These are phyloP conservation scores for Antitrichia curtipendula DNA, from an alignment of 225 moss, liverwort and hornwort species.

Conservation along the genomic window DNA sequence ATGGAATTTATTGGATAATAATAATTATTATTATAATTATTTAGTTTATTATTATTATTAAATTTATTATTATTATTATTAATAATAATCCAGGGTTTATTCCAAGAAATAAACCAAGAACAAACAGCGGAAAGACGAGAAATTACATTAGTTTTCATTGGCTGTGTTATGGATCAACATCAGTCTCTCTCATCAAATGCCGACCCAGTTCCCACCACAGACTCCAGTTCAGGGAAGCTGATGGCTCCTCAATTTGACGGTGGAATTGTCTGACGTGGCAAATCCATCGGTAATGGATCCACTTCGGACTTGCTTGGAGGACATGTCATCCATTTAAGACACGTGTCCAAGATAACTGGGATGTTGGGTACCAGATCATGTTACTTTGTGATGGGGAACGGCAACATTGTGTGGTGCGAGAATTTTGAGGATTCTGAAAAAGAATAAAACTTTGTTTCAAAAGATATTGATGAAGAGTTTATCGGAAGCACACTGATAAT, in stretches of 20 bases:
- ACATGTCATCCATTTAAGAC: background rate
- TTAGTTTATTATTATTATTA: too few species aligned
- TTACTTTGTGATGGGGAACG: background rate
- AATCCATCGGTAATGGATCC: background rate
- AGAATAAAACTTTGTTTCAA: background rate
- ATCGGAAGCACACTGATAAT: background rate
- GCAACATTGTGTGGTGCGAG: background rate
- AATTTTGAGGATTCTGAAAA: background rate
- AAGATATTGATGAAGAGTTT: fast-evolving
- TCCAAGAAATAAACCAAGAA: too few species aligned
- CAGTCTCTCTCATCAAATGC: background rate
- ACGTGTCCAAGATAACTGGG: background rate
- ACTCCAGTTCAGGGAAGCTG: background rate
- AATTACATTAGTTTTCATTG: background rate
- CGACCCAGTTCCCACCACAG: background rate
- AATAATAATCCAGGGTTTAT: too few species aligned
- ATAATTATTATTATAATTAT: too few species aligned
- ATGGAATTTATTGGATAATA: too few species aligned
- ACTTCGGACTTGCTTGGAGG: background rate
- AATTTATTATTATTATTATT: too few species aligned
- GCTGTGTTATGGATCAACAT: background rate
- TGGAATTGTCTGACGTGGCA: background rate
- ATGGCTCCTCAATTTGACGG: background rate
- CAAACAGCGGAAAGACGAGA: too few species aligned
- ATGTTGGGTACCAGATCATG: too few species aligned